Evolutionary conservation across 2,329 filamentous ascomycete genomes (phyloP).

Genomic region (Stagonosporopsis tanaceti): DNA sequence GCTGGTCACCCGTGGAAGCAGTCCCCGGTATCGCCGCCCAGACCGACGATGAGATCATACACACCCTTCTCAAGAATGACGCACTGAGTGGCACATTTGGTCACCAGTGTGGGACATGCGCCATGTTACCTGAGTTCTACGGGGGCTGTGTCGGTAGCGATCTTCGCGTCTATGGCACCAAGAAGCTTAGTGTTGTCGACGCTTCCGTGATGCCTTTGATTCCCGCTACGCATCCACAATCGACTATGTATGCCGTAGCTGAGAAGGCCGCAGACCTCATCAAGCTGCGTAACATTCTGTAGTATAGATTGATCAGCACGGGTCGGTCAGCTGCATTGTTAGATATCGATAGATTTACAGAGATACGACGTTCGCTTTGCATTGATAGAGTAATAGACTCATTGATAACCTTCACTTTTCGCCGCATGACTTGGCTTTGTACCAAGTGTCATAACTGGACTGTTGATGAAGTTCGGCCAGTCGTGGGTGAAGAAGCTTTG

Average conservation of each 20-base stretch:
- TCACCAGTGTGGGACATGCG: conserved; percentile 18
- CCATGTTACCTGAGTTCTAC: conserved; percentile 28
- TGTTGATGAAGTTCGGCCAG: conserved; percentile 41
- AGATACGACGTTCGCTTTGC: neutral
- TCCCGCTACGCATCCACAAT: conserved; percentile 30
- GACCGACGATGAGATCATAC: conserved; percentile 23
- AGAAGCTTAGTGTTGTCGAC: conserved; percentile 32
- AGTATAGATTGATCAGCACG: neutral
- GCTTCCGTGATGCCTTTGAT: conserved; percentile 32
- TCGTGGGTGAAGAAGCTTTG: conserved; percentile 46
- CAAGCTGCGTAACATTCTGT: conserved; percentile 25
- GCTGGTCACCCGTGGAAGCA: conserved; percentile 39
- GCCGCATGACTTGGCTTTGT: conserved; percentile 41
- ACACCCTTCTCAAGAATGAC: neutral
- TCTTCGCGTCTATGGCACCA: conserved; percentile 27
- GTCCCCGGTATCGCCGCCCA: conserved; percentile 28
- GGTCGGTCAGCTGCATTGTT: neutral
- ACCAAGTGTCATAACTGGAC: conserved; percentile 41
- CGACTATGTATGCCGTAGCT: conserved; percentile 42
- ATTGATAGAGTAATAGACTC: neutral
- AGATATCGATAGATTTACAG: conserved; percentile 3
- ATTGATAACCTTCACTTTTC: conserved; percentile 39
- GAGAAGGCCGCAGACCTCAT: conserved; percentile 28
- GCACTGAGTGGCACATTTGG: conserved; percentile 17
- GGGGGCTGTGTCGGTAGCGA: conserved; percentile 28